These are phyloP conservation scores for Candida sonorensis DNA, from an alignment of 805 yeast species.

Conservation along the genomic window DNA sequence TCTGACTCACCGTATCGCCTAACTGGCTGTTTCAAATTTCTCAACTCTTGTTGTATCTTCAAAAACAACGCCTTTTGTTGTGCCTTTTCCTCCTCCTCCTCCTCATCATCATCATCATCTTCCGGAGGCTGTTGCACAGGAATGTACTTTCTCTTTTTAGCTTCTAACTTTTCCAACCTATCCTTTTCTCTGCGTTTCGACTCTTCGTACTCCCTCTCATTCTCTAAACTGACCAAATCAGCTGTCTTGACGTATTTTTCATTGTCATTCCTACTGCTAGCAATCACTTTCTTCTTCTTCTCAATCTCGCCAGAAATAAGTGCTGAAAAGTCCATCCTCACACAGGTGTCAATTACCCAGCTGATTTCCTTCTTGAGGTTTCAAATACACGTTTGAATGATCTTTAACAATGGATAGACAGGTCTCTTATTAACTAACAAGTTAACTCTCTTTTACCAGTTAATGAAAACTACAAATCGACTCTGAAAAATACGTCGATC, in stretches of 20 bases:
- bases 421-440: too few species aligned
- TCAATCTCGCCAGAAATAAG: constrained; percentile 41
- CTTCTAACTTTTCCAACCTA: too few species aligned
- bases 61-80: too few species aligned
- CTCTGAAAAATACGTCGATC: background rate
- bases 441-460: too few species aligned
- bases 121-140: too few species aligned
- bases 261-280: constrained; percentile 2
- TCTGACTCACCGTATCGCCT: constrained; percentile 11
- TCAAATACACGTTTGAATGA: background rate
- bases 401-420: background rate
- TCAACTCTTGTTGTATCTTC: constrained; percentile 4
- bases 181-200: too few species aligned
- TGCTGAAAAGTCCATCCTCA: constrained; percentile 40
- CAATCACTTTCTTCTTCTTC: constrained; percentile 31
- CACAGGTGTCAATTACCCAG: background rate
- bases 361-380: background rate
- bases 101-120: constrained; percentile 1
- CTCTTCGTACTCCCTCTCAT: constrained; percentile 2
- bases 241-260: constrained; percentile 8
- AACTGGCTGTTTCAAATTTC: constrained; percentile 8
- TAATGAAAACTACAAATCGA: too few species aligned
- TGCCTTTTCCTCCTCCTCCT: constrained; percentile 7
- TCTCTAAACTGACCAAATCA: constrained; percentile 6
- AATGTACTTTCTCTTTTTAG: too few species aligned